Conservation (phyloP, 2,329 filamentous ascomycete species). For the Aspergillus ochraceoroseus region DNA sequence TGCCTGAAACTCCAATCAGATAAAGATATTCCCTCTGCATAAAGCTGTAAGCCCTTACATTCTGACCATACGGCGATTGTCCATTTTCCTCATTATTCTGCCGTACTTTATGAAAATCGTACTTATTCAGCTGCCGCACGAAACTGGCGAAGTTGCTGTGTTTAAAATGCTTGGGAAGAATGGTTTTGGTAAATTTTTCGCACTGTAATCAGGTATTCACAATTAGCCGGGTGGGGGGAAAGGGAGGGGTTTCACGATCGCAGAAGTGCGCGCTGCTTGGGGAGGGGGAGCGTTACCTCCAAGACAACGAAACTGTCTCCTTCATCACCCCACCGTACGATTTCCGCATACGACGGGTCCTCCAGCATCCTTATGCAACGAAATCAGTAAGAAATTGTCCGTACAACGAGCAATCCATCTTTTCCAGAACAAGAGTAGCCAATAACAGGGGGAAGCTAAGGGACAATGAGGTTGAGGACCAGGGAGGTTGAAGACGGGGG, state of each 20-base stretch:
- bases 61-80: constrained; percentile 72
- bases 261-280: constrained; percentile 10
- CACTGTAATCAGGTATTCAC: constrained; percentile 56
- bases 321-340: constrained; percentile 92
- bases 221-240: constrained; percentile 19
- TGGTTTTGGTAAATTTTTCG: constrained; percentile 95
- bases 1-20: constrained; percentile 50
- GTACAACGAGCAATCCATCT: constrained; percentile 6
- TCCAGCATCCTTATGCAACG: constrained; percentile 73
- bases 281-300: constrained; percentile 59
- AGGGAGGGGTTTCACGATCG: constrained; percentile 7
- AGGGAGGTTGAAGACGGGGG: constrained; percentile 6
- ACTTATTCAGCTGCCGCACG: constrained; percentile 92
- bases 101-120: constrained; percentile 97
- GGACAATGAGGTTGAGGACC: constrained; percentile 10
- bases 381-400: constrained; percentile 12
- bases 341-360: constrained; percentile 83
- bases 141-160: constrained; percentile 98
- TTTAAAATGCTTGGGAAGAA: constrained; percentile 97
- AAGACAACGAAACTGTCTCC: constrained; percentile 95
- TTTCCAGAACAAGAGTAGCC: not conserved
- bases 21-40: not conserved
- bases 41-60: constrained; percentile 48
- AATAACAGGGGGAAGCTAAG: constrained; percentile 8
- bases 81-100: constrained; percentile 83